Evolutionary conservation across 495 filamentous ascomycete species (phyloP), one percentile per base, ranked within the genome.

Genomic region (Xylaria curta): DNA sequence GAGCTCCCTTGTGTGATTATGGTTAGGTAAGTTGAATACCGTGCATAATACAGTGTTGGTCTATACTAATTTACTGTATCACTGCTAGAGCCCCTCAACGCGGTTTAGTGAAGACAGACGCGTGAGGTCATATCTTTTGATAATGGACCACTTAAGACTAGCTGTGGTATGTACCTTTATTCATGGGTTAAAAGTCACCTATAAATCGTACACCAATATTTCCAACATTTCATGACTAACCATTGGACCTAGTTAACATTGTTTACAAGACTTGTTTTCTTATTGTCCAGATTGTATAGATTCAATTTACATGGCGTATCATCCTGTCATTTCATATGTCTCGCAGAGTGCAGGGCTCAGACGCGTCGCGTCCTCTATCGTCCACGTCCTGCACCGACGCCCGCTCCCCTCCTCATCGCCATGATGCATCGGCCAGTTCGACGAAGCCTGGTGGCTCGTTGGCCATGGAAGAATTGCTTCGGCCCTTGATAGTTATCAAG

Each of bases 391-490:
- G 71, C 59, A 75, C 78, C 17, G 79, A 82, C 42, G 74, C 72
- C 49, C 74, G 53, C 54, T 67, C 73, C 33, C 80, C 76, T 60
- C 28, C 28, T 31, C 54, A 67, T 64, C 60, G 56, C 59, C 21
- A 36, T 64, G 47, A 59, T 66, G 47, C 40, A 40, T 46, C 56
- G 38, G 42, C 42, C 51, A 26, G 42, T 63, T 13, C 62, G 61
- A 51, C 44, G 56, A 82, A 78, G 58, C 65, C 15, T 3, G 33
- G 77, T 53, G 73, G 77, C 60, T 54, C 72, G n/a, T 47, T 68
- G 33, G 78, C 82, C 17, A 79, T 85, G 75, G 83, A 86, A 69
- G 81, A 85, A 31, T 80, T 89, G 2, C 78, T 89, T 19, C 83
- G 82, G 47, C 79, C 84, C 26, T 73, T 80, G 17, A 81, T 88